Base-by-base conservation (phyloP, 1,139 yeast genomes). In the Blastobotrys capitulatus region DNA sequence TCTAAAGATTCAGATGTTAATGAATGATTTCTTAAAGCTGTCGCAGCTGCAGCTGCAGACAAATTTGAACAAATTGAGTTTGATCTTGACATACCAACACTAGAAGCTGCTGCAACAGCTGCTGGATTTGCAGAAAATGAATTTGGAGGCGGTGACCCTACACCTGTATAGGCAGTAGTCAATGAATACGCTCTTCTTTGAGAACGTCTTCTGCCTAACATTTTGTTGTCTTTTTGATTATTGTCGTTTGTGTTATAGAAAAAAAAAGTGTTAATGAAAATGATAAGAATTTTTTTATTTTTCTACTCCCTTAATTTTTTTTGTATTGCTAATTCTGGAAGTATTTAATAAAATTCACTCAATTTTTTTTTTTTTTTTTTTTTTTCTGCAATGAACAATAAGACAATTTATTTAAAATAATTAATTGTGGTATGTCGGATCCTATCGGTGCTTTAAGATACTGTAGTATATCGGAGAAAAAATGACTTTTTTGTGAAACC, bases 51-150 rank as follows among this genome's bases (percentile, higher is more conserved):
- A 12, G 65, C 61, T 41, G 66, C 56, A 32, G 63, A 56, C 43
- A 59, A 51, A 32, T 40, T 38, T 25, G 57, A 50, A 26, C 47
- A 47, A 27, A 48, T 49, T 19, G 59, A 52, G 29, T 37, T 47
- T 27, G 51, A 32, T 13, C 57, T 52, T 7, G 54, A 46, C 20
- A 35, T 29, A 20, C 53, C 53, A 8, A 58, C 76, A 22, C 70
- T 64, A 6, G 74, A 70, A 62, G 76, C 77, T 37, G 78, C 78
- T 13, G 77, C 77, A 15, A 74, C 49, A 1, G 78, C 77, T 8
- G 63, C 60, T 15, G 65, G 60, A 44, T 53, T 55, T 36, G 60
- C 64, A 16, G 50, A 42, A 25, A 43, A 54, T 29, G 60, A 46
- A 47, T 59, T 57, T 13, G 63, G 63, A 31, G 64, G 63, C 29